These are phyloP conservation scores for Saprolegnia diclina DNA, from an alignment of 352 stramenopile genomes.

Conservation along the genomic window DNA sequence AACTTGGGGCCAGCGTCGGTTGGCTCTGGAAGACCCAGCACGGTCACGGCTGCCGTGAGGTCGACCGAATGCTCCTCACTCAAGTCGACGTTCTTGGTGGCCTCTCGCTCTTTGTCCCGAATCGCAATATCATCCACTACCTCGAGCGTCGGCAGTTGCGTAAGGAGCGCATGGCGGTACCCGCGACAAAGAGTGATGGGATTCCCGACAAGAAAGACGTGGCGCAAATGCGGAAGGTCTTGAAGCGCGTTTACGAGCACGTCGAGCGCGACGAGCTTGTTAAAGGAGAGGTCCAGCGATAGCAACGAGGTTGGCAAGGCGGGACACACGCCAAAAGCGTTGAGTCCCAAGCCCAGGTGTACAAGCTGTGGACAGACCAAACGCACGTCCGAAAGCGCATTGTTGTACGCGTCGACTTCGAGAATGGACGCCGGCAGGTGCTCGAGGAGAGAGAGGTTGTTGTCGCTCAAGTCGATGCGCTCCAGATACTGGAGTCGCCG, in stretches of 20 bases:
- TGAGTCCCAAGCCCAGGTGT: slow-evolving; percentile 22
- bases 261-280: slow-evolving; percentile 1
- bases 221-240: background rate
- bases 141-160: background rate
- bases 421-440: slow-evolving; percentile 12
- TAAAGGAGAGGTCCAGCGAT: slow-evolving; percentile 25
- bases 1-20: slow-evolving; percentile 1
- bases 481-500: background rate
- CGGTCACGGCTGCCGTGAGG: background rate
- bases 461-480: slow-evolving; percentile 24
- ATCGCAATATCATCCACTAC: slow-evolving; percentile 25
- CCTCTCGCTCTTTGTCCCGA: slow-evolving; percentile 20
- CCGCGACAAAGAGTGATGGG: slow-evolving; percentile 8
- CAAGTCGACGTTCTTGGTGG: background rate
- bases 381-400: background rate
- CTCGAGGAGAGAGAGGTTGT: slow-evolving; percentile 1
- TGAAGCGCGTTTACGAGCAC: background rate
- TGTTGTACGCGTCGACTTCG: slow-evolving; percentile 24
- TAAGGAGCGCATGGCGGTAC: slow-evolving; percentile 19
- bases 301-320: background rate
- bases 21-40: background rate
- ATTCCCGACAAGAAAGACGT: slow-evolving; percentile 22
- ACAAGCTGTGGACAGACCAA: background rate
- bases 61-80: background rate
- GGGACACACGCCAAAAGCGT: background rate